Percentiles rank a stretch among this genome's conserved stretches.
These are phyloP conservation scores for Penicillium samsonianum DNA, from an alignment of 495 filamentous ascomycete species.

Conservation along the genomic window DNA sequence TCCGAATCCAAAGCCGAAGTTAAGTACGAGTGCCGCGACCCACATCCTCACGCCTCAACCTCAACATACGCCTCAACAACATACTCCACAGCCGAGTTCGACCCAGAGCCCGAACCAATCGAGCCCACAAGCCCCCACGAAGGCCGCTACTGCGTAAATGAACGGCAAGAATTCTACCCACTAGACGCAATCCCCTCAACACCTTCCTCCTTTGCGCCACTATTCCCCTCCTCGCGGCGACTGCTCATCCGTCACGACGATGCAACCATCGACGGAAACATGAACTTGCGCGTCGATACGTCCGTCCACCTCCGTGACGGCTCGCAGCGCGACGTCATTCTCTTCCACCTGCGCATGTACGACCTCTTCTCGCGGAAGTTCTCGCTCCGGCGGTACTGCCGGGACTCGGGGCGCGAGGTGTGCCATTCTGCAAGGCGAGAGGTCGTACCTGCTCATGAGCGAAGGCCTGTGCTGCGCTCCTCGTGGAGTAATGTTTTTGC, in stretches of 20 bases:
- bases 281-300: constrained; percentile 93
- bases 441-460: constrained; percentile 49
- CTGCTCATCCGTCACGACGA: constrained; percentile 90
- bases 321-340: constrained; percentile 64
- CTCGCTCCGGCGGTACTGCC: constrained; percentile 87
- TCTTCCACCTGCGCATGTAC: constrained; percentile 96
- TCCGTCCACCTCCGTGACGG: constrained; percentile 59
- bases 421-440: constrained; percentile 82
- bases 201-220: constrained; percentile 77
- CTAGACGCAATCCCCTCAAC: constrained; percentile 71
- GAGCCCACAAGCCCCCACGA: constrained; percentile 33
- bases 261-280: constrained; percentile 89
- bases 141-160: constrained; percentile 57
- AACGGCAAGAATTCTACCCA: constrained; percentile 61
- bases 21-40: constrained; percentile 14
- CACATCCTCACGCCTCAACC: constrained; percentile 62
- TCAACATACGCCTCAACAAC: constrained; percentile 81
- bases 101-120: constrained; percentile 35
- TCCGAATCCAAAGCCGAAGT: constrained; percentile 40
- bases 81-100: constrained; percentile 60
- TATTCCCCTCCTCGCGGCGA: constrained; percentile 82
- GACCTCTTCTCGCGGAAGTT: constrained; percentile 85
- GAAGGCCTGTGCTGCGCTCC: constrained; percentile 59
- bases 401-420: constrained; percentile 90
- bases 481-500: constrained; percentile 77